Evolutionary conservation across 306 rosid species (phyloP).

Genomic region (Comarum palustre): DNA sequence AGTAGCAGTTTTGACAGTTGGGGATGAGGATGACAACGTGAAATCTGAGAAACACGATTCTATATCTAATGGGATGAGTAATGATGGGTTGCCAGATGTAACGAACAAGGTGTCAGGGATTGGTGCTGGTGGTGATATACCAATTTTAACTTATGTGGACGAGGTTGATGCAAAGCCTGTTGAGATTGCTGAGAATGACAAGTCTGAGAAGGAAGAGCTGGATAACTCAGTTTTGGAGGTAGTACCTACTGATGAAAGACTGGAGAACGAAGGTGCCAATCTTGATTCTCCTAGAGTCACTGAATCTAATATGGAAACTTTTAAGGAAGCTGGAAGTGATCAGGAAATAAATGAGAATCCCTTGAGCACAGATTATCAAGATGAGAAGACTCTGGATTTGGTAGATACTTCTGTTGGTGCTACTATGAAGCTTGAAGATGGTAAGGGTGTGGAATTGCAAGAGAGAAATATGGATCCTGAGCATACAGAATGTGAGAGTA

Average conservation of each 20-base stretch:
- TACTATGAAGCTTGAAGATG: constrained; percentile 32
- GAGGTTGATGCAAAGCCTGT: constrained; percentile 22
- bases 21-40: constrained; percentile 15
- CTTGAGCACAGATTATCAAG: constrained; percentile 27
- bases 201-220: constrained; percentile 38
- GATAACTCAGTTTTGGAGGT: constrained; percentile 31
- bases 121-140: constrained; percentile 27
- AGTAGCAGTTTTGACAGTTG: constrained; percentile 28
- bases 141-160: constrained; percentile 30
- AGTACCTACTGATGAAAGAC: constrained; percentile 22
- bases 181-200: constrained; percentile 17
- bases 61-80: constrained; percentile 26
- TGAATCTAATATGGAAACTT: constrained; percentile 33
- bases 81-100: constrained; percentile 18
- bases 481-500: constrained; percentile 27
- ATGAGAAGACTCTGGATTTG: constrained; percentile 23
- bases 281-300: constrained; percentile 34
- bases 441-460: constrained; percentile 21
- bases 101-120: constrained; percentile 34
- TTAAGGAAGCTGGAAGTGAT: constrained; percentile 26
- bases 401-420: constrained; percentile 28
- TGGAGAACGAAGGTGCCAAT: constrained; percentile 33
- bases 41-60: constrained; percentile 25
- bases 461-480: constrained; percentile 21
- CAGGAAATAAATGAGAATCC: constrained; percentile 30